A percentile compares a stretch with the other conserved stretches of the same genome.
phyloP scores from a whole-genome alignment of 2,329 filamentous ascomycete genomes.

The Phyllosticta citriasiana region DNA sequence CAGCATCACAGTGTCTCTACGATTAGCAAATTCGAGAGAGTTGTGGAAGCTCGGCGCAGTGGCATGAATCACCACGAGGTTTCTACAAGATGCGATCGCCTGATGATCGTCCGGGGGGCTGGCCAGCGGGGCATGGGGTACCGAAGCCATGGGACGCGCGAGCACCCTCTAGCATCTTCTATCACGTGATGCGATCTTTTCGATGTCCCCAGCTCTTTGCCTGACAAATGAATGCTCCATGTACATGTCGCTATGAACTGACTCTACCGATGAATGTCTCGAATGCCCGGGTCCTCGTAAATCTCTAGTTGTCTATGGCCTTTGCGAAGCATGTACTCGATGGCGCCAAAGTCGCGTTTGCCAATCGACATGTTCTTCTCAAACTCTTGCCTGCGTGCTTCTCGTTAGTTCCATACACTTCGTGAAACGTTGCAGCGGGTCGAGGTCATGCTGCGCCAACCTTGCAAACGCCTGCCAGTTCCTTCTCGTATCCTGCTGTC shows the following conservation, averaged over 20 bases:
- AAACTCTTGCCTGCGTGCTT: slow-evolving; percentile 58
- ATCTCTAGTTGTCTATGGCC: slow-evolving; percentile 72
- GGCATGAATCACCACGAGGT: background rate
- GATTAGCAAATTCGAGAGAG: slow-evolving; percentile 3
- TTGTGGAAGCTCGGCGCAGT: background rate
- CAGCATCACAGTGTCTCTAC: background rate
- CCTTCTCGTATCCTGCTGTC: slow-evolving; percentile 41
- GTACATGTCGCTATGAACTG: background rate
- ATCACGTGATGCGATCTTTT: slow-evolving; percentile 3
- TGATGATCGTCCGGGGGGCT: slow-evolving; percentile 4
- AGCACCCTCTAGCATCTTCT: slow-evolving; percentile 1
- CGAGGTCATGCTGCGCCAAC: slow-evolving; percentile 28
- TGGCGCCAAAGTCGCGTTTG: slow-evolving; percentile 76
- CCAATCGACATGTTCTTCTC: slow-evolving; percentile 56
- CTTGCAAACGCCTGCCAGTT: slow-evolving; percentile 57
- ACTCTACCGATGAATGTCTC: slow-evolving; percentile 46
- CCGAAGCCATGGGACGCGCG: background rate
- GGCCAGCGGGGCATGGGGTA: background rate
- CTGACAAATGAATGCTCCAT: slow-evolving; percentile 5
- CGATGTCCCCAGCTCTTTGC: background rate
- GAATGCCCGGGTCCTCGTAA: slow-evolving; percentile 71
- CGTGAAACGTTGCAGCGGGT: background rate
- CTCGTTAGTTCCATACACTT: background rate
- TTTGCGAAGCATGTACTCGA: slow-evolving; percentile 77
- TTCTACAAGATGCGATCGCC: slow-evolving; percentile 1